Evolutionary conservation across 2,329 filamentous ascomycete species (phyloP).

Genomic region (Orbilia javanica): DNA sequence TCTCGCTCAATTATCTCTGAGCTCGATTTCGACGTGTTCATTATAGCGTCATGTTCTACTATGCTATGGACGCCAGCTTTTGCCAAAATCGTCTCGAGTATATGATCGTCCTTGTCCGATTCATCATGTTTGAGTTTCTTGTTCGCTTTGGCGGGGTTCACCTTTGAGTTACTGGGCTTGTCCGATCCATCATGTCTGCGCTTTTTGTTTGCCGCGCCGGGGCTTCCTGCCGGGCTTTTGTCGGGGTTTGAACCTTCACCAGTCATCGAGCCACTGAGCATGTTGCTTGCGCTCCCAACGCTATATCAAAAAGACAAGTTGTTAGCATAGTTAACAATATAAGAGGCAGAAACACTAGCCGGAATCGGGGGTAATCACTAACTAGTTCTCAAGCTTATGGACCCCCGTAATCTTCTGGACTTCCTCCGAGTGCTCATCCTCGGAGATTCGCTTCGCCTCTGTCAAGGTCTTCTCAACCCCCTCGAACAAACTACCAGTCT

Average conservation of each 20-base stretch:
- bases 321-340: conserved; percentile 9
- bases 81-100: conserved; percentile 91
- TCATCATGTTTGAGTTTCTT: conserved; percentile 64
- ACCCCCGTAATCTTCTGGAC: conserved; percentile 71
- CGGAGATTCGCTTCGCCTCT: conserved; percentile 62
- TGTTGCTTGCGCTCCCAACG: conserved; percentile 35
- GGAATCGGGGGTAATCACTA: conserved; percentile 66
- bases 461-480: conserved; percentile 82
- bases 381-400: conserved; percentile 75
- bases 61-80: conserved; percentile 88
- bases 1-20: conserved; percentile 83
- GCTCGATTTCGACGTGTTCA: conserved; percentile 82
- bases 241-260: conserved; percentile 63
- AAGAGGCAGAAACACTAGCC: not conserved
- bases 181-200: conserved; percentile 64
- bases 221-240: conserved; percentile 31
- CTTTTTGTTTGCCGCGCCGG: conserved; percentile 61
- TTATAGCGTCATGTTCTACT: conserved; percentile 90
- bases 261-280: conserved; percentile 27
- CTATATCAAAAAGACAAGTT: conserved; percentile 18
- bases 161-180: too few relatives aligned
- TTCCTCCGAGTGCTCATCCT: conserved; percentile 63
- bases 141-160: not conserved
- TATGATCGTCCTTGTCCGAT: conserved; percentile 70
- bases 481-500: conserved; percentile 87